Evolutionary conservation across 2,329 filamentous ascomycete species (phyloP), one percentile per base, ranked within the genome.

Genomic region (Fusarium heterosporum): DNA sequence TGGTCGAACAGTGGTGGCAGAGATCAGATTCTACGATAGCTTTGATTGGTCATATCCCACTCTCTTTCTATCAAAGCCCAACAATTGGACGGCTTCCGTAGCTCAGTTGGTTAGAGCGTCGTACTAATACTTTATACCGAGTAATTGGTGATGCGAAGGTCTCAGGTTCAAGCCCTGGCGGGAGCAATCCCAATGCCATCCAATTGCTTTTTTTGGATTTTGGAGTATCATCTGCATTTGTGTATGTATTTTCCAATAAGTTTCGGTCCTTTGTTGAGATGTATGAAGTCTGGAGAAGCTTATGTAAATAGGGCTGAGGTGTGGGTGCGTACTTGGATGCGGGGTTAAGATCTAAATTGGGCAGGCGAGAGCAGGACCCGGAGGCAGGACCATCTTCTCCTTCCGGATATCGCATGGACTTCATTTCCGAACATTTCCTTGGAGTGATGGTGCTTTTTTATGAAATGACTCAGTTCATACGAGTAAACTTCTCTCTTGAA

Each of bases 61-160:
- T 22, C 22, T 22, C 22, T 6, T 22, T 22, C 22, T 4, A 6
- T 6, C 22, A 22, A 6, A 22, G 6, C 22, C 42, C 11, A 53
- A 49, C 32, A 65, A 60, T 62, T 43, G 62, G 71, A 70, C 51
- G 68, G 72, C 71, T 74, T 74, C 73, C 72, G 65, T 75, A 74
- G 73, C 73, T 73, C 70, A 75, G 73, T 74, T 74, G 72, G 73
- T 75, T 75, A 75, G 72, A 73, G 72, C 73, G 66, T 75, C 70
- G 73, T 74, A 73, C 73, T 74, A 75, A 75, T 75, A 75, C 62
- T 71, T 64, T 55, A 64, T 49, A 48, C 43, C 61, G 52, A 71
- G 58, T 63, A 41, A 71, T 47, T 40, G 52, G 72, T 73, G 40
- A 75, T 75, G 73, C 72, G 71, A 68, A 72, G 73, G 73, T 74